Evolutionary conservation across 345 rosid genomes (phyloP), one percentile per base, ranked within the genome.

Genomic region (Anacardium occidentale): DNA sequence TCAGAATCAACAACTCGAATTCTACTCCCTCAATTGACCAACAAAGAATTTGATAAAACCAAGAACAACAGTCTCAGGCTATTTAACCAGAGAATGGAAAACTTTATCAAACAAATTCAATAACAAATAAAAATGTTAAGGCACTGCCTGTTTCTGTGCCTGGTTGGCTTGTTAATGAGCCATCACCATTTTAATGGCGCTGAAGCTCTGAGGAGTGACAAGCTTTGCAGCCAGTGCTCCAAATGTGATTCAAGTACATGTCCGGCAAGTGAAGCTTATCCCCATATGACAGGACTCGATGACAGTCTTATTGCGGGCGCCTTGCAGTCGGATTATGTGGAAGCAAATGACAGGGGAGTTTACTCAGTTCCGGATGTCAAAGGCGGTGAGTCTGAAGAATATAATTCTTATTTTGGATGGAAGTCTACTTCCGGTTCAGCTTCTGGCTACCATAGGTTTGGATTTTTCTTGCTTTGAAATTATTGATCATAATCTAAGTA

Each of bases 351-450:
- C 62, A 71, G 75, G 52, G 74, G 80, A 25, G 75, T 82, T 66
- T 86, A 86, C 65, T 84, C 86, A 1, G 85, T 86, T 18, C 81
- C 84, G 1, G 62, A 82, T 64, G n/a, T 84, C 26, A 65, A 64
- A 59, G 87, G 87, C 0, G 85, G 82, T 37, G 59, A 72, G 0
- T 86, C 86, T 2, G 9, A 71, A 13, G 20, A 75, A 8, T 59
- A 76, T 56, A 85, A 87, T 55, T 77, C 82, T 60, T 87, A 81
- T 22, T 87, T 62, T 76, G 91, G 91, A 22, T 85, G 91, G 87
- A 58, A 85, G 44, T 87, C 87, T 13, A 75, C 81, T 72, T 85
- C 87, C 20, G 86, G 89, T 74, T 81, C 89, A 2, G 79, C 76
- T 76, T 78, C 87, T 66, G 85, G 82, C 25, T 83, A 75, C 74